Evolutionary conservation across 2,329 filamentous ascomycete genomes (phyloP), one percentile per base, ranked within the genome.

Genomic region (Fusarium pseudonygamai): DNA sequence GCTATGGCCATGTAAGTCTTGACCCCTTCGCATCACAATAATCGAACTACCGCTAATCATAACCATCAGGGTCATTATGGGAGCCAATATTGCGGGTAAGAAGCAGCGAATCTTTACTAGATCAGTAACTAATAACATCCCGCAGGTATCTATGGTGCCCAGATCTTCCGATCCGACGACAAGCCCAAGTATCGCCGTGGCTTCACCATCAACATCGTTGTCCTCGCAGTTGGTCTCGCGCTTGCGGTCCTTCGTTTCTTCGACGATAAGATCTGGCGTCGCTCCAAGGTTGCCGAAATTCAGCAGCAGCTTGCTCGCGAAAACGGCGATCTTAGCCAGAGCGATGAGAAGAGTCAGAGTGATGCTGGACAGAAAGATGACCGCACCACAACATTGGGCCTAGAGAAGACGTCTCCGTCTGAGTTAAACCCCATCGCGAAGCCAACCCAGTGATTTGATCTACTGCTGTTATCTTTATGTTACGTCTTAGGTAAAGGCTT

Each of bases 111-210:
- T 32, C 30, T 32, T 32, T 4, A 32, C 11, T 32, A 32, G 30
- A 32, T 32, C 30, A 12, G 4, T 32, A 32, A 32, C 11, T 32
- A 32, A 32, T 32, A 2, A 32, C 30, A 13, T 32, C 30, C 1
- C 11, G 12, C 88, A 1, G 88, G 88, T 28, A 90, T 91, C 58
- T 88, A 89, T 61, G 89, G 89, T 7, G 87, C 87, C 0, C 88
- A 91, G 76, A 87, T 91, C 67, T 91, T 90, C 83, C 86, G 86
- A 28, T 71, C 79, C 0, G 86, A 89, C 59, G 87, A 89, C 72
- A 79, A 78, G 49, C 87, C 87, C 0, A 80, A 82, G 3, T 89
- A 89, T 76, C 83, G 84, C 7, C 83, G 86, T 22, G 87, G 83
- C 4, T 90, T 88, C 75, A 83, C 79, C 28, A 79, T 87, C 64